Base-by-base conservation (phyloP, 768 basidiomycete genomes). In the Tulasnella sp. region DNA sequence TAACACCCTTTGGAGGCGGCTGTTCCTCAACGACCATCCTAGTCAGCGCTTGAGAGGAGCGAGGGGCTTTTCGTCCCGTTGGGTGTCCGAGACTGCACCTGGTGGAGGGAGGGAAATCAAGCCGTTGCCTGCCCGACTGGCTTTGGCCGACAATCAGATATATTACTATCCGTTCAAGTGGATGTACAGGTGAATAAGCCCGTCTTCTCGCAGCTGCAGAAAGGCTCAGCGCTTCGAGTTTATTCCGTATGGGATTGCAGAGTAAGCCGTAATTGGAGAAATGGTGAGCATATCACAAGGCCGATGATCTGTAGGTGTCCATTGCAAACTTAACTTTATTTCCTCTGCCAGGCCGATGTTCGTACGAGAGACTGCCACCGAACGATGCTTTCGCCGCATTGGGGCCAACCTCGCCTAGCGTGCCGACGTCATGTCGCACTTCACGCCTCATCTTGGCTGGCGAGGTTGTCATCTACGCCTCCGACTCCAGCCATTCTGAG, bases 131-230 rank as follows among this genome's bases (percentile, higher is more conserved):
- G 38, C 75, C 15, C 39, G 67, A 25, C 64, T 76, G 14, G 39
- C 37, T n/a, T 31, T 68, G 14, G 39, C 36, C 25, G 45, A 49
- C 42, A 54, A 70, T 25, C 75, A 76, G 37, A 70, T 39, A 19
- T 39, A 68, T 9, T 76, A 70, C 40, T 49, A 49, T 39, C 75
- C 75, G 25, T 76, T 67, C 39, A 78, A 78, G 37, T 72, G 68
- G 71, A 71, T 78, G 77, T 78, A 78, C 69, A 78, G 78, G 78
- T 78, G 71, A 78, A 78, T 78, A 77, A 64, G n/a, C 29, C 54
- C 68, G 76, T 67, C 29, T 52, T 31, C 77, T 36, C 39, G 29
- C 39, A 39, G 40, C 67, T 69, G 64, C 37, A 37, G 25, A 68
- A 36, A 25, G 52, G 64, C 67, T 64, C 25, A 64, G 67, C 54